Conservation (phyloP, 129 eudicot genomes). For the Tagetes patula region DNA sequence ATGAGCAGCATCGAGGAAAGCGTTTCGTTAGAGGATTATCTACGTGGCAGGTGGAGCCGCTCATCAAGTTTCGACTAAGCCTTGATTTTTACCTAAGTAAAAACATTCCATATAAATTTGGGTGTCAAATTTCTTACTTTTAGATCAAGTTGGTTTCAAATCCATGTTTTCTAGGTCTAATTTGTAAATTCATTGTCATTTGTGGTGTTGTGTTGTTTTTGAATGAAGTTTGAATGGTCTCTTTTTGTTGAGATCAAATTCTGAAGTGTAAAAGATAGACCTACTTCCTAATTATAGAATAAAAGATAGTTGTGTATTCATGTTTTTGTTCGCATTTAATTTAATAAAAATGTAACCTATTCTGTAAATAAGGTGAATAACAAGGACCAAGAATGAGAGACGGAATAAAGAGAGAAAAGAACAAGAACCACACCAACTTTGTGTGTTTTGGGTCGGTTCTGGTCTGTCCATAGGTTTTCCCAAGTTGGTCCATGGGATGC, state of each 20-base stretch:
- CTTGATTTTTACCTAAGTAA: background rate
- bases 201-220: conserved; percentile 1
- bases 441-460: background rate
- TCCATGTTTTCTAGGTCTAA: conserved; percentile 14
- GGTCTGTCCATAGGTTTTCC: background rate
- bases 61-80: conserved; percentile 57
- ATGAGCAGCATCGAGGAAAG: conserved; percentile 54
- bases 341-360: background rate
- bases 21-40: conserved; percentile 69
- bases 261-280: conserved; percentile 27
- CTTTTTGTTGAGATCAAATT: conserved; percentile 26
- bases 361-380: too few relatives aligned
- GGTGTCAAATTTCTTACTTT: background rate
- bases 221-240: conserved; percentile 12
- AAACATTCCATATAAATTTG: background rate
- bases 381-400: too few relatives aligned
- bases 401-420: too few relatives aligned
- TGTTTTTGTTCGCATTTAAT: background rate
- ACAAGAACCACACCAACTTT: too few relatives aligned
- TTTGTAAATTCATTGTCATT: conserved; percentile 19
- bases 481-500: too few relatives aligned
- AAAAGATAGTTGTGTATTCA: conserved; percentile 25
- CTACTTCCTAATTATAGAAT: conserved; percentile 22
- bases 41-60: conserved; percentile 70
- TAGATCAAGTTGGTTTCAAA: background rate